Base-by-base conservation (phyloP, 192 early-diverging fungal species). In the Glomus cerebriforme region DNA sequence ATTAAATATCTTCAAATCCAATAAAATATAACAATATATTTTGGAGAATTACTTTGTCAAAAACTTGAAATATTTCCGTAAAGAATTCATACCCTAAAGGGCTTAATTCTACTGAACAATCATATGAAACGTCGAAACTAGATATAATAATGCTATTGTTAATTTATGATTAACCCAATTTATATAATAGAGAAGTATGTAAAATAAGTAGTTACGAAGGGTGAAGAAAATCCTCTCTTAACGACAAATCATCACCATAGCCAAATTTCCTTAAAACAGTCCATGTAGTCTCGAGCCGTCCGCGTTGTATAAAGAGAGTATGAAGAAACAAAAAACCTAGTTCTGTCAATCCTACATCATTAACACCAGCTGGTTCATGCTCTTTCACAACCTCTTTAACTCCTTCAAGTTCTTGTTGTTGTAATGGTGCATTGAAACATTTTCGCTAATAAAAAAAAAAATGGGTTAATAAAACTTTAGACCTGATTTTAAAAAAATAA, bases 241-340 rank as follows among this genome's bases (percentile, higher is more conserved):
- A 80, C 0, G 93, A 92, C 59, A 99, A 79, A 78, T 99, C 97
- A 79, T 98, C 95, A 31, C 96, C 96, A 80, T 99, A 99, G 32
- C 97, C 97, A 87, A 99, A 99, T 78, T 91, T 91, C 62, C 97
- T 85, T 68, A 99, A 81, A 2, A 99, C 97, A 58, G 96, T 96
- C 98, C 98, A 99, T 27, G 98, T 98, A 7, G 98, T 99, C 81
- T 99, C 98, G 24, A 98, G 86, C 19, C 97, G 91, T 17, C 98
- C 98, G 7, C 96, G 88, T 88, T 98, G 97, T 67, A 99, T 97
- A 82, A 98, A 99, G 31, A 97, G 90, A 69, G 93, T 93, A 81
- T 99, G 96, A 54, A 99, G 86, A 80, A 94, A 98, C 54, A 97
- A 80, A 82, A 99, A 99, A 13, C 98, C 92, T 88, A 59, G 27